Percentiles rank a stretch among this genome's conserved stretches.
Evolutionary conservation across 2,329 filamentous ascomycete genomes (phyloP).

Genomic region (Aspergillus ibericus): DNA sequence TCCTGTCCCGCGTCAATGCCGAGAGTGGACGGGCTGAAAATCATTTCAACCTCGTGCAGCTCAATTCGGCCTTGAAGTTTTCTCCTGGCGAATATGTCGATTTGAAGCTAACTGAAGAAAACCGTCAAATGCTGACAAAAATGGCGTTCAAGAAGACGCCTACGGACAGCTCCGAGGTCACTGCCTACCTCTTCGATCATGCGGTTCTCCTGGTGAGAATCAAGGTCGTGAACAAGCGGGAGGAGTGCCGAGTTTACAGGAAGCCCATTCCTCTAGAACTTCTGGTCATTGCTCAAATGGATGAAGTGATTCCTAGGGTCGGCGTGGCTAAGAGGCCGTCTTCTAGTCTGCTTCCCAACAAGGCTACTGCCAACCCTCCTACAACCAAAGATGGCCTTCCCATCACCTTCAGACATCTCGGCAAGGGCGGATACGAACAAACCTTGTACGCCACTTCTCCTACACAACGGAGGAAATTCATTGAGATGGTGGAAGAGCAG

Average conservation of each 20-base stretch:
- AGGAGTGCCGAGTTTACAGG: constrained; percentile 93
- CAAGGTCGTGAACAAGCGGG: constrained; percentile 87
- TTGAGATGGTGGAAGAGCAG: constrained; percentile 89
- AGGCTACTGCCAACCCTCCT: constrained; percentile 50
- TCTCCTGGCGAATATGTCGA: constrained; percentile 87
- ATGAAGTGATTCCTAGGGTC: constrained; percentile 81
- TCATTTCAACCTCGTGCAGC: constrained; percentile 87
- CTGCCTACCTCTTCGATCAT: constrained; percentile 94
- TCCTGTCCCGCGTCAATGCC: constrained; percentile 83
- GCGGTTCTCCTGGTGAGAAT: constrained; percentile 87
- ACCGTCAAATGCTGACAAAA: constrained; percentile 91
- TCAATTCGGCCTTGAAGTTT: constrained; percentile 91
- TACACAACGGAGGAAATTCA: constrained; percentile 90
- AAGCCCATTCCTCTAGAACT: constrained; percentile 94
- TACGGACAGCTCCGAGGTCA: constrained; percentile 84
- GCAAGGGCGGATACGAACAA: constrained; percentile 91
- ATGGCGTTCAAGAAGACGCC: constrained; percentile 89
- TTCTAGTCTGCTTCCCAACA: constrained; percentile 73
- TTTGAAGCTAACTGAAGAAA: constrained; percentile 89
- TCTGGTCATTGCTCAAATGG: constrained; percentile 93
- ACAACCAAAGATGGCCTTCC: constrained; percentile 76
- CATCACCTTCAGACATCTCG: constrained; percentile 93
- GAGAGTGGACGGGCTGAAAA: constrained; percentile 98
- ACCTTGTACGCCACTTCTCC: constrained; percentile 85
- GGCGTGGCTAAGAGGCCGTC: constrained; percentile 84